Evolutionary conservation across 2,329 filamentous ascomycete genomes (phyloP), one percentile per base, ranked within the genome.

Genomic region (Claviceps paspali): DNA sequence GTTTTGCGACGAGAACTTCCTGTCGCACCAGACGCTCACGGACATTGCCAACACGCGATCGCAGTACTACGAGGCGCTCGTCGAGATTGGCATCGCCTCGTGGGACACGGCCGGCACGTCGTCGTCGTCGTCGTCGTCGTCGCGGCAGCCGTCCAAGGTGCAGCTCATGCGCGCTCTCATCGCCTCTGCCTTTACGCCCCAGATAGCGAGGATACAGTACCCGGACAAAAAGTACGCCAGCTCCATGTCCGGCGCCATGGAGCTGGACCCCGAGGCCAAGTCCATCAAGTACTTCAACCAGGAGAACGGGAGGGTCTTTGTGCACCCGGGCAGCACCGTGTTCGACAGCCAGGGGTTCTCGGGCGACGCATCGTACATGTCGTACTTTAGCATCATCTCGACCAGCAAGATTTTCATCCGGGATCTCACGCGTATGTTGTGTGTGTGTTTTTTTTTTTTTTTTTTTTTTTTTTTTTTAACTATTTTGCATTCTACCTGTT

Each of bases 141-240:
- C 46, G 10, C 47, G 53, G 8, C 21, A 47, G 29, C 15, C 45
- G 11, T 47, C 53, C 8, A 62, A 61, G 9, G 52, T 54, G 14
- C 56, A 67, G 11, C 67, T 86, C 19, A 62, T 85, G 15, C 74
- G 80, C 17, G 80, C 79, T 1, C 61, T 86, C 18, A 71, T 83
- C 19, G 80, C 80, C 4, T 79, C 78, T 3, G 76, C 81, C 3
- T 84, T 85, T 55, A 73, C 76, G 22, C 91, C 91, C 0, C 88
- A 96, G 58, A 76, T 95, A 45, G 86, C 86, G 11, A 76, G 87
- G 37, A 94, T 98, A 52, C 80, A 86, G 45, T 84, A 95, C 47
- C 91, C 91, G 0, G 85, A 94, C 60, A 93, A 93, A 64, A 96
- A 95, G 57, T 98, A 92, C 57, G 82, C 83, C 10, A 76, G 79